Evolutionary conservation across 2,329 filamentous ascomycete species (phyloP), one percentile per base, ranked within the genome.

Genomic region (Xylaria sp.): DNA sequence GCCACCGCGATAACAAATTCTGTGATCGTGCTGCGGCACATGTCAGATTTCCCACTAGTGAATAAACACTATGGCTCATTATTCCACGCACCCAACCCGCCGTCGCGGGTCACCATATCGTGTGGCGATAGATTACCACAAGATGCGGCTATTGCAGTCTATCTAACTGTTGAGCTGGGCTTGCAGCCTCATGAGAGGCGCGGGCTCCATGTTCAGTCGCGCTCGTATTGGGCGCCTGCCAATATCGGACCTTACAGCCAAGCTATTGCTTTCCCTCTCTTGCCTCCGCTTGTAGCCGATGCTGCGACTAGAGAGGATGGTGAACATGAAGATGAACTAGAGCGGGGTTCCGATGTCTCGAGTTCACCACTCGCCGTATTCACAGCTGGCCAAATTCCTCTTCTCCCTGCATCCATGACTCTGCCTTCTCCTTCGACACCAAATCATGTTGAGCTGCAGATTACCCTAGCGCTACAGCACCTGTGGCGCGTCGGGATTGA

Each of bases 211-310:
- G 94, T 99, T 6, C 96, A 98, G 80, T 94, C 92, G 3, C 85
- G 93, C 45, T 97, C 93, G 12, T 98, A 98, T 83, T 99, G 96
- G 96, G 96, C 96, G 0, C 96, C 96, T 0, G 95, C 96, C 23
- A 98, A 98, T 76, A 98, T 99, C 62, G 96, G 96, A 0, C 96
- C 96, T 0, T 98, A 98, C 80, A 97, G 94, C 64, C 96, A 99
- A 81, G 93, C 94, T 4, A 89, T 96, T 58, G 84, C 86, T 2
- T 81, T 88, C 12, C 83, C 83, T 12, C 75, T 84, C 1, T 57
- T 79, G 9, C 39, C 53, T 41, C 56, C 57, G 15, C 53, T 63
- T 12, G 12, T 80, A 77, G 55, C 58, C 28, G 45, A 65, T 41
- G 50, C 20, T 12, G 25, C 48, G 20, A 55, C n/a, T 5, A 12